phyloP scores from a whole-genome alignment of 345 rosid species.

The Pistacia atlantica region DNA sequence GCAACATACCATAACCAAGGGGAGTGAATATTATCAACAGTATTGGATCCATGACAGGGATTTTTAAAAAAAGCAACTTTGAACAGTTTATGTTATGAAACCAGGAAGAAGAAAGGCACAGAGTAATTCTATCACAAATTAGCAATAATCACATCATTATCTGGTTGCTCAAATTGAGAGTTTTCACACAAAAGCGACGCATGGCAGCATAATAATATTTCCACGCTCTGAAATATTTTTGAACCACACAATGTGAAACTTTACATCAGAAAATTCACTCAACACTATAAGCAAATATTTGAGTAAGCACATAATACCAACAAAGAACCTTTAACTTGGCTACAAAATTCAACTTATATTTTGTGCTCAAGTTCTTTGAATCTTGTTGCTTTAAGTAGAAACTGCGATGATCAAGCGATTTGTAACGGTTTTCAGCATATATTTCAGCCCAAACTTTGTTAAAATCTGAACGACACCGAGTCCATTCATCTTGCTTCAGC shows the following conservation, averaged over 20 bases:
- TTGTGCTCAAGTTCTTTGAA: too few relatives aligned
- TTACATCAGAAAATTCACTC: not conserved
- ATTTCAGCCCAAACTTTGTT: too few relatives aligned
- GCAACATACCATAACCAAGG: not conserved
- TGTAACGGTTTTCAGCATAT: too few relatives aligned
- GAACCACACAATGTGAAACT: too few relatives aligned
- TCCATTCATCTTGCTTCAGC: conserved; percentile 37
- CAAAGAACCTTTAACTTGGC: too few relatives aligned
- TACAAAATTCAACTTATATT: too few relatives aligned
- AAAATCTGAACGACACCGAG: too few relatives aligned
- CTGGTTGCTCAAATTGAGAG: not conserved
- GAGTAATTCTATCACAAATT: not conserved
- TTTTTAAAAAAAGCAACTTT: too few relatives aligned
- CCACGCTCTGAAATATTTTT: not conserved
- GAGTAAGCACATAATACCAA: too few relatives aligned
- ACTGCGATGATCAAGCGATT: too few relatives aligned
- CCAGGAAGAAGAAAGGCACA: not conserved
- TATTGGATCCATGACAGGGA: not conserved
- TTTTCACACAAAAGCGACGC: not conserved
- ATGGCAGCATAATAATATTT: not conserved
- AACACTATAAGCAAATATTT: too few relatives aligned
- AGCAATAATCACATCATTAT: not conserved
- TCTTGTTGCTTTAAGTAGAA: too few relatives aligned
- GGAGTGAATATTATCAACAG: not conserved
- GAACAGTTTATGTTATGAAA: not conserved